Evolutionary conservation across 208 protist genomes (phyloP), one percentile per base, ranked within the genome.

Genomic region (Tritrichomonas foetus): DNA sequence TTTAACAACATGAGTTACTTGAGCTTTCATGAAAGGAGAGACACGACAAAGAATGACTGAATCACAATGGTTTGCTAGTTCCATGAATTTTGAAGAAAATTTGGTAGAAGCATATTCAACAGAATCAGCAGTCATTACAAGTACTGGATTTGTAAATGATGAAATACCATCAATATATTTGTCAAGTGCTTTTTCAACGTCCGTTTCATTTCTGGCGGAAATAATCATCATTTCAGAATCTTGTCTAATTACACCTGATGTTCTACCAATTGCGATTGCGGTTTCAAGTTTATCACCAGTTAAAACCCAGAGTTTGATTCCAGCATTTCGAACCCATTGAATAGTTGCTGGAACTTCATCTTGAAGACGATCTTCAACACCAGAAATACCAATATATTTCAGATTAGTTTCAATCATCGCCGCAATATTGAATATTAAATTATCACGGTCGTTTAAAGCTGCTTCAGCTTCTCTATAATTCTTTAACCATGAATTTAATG

Each of bases 11-110:
- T 97, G 96, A 44, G 99, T 97, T 82, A 99, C 97, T n/a, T 97
- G 96, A 0, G 98, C 98, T 96, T 99, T 99, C 96, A 99, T 98
- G 66, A 98, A 99, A n/a, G 98, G 98, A 57, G 98, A 97, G 95
- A 97, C 99, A 25, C 98, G 96, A 64, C 97, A 98, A 64, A 98
- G 97, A 39, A 99, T 97, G 9, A 99, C 98, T 20, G 97, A 96
- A 93, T 97, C 95, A n/a, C 96, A 97, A 14, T 93, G 25, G 39
- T 92, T 93, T 13, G 96, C 96, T 0, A 97, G 94, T 44, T 94
- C 66, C 3, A 95, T 93, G 92, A 96, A 95, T 16, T 75, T 16
- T 2, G 5, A 44, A 25, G 33, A n/a, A 5, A 39, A 27, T 22
- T 72, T 36, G 5, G 41, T 39, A 13, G 66, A 49, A 1, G 47